Percentiles rank a stretch among this genome's conserved stretches.
Conservation (phyloP, 2,329 filamentous ascomycete species). For the Penicillium sp. region DNA sequence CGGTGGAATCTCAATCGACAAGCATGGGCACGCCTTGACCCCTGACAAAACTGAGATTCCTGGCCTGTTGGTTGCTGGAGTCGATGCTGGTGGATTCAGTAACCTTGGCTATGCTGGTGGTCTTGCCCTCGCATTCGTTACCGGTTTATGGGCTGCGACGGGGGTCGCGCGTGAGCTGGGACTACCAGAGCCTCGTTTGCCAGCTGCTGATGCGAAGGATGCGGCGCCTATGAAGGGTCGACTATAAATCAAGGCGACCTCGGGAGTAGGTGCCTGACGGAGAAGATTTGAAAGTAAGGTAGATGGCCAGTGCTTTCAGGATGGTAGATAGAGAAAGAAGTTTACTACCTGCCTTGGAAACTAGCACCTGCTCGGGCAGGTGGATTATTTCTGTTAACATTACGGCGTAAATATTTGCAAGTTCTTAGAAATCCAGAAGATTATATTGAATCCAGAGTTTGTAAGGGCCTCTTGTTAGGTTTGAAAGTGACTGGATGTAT, state of each 20-base stretch:
- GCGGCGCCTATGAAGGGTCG: conserved; percentile 3
- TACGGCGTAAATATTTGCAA: too few relatives aligned
- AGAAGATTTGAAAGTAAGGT: too few relatives aligned
- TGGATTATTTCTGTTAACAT: too few relatives aligned
- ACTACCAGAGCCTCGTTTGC: conserved; percentile 18
- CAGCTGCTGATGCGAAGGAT: conserved; percentile 19
- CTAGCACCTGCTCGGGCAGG: too few relatives aligned
- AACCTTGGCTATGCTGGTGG: conserved; percentile 30
- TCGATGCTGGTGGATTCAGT: conserved; percentile 27
- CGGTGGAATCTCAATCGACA: conserved; percentile 26
- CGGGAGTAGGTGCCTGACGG: too few relatives aligned
- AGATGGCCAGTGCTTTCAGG: too few relatives aligned
- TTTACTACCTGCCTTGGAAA: too few relatives aligned
- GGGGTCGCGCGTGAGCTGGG: conserved; percentile 17
- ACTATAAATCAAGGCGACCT: not conserved
- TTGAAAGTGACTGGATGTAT: too few relatives aligned
- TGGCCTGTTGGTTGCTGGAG: conserved; percentile 27
- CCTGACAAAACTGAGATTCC: conserved; percentile 17
- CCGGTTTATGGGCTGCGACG: conserved; percentile 27
- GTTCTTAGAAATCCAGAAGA: too few relatives aligned
- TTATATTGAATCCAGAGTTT: too few relatives aligned
- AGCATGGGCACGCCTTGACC: conserved; percentile 24
- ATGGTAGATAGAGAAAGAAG: too few relatives aligned
- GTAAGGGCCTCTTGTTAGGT: too few relatives aligned
- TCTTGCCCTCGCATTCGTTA: conserved; percentile 29